A percentile compares a stretch with the other conserved stretches of the same genome.
Conservation (phyloP, 1,139 yeast species). For the Suhomyces choctaworum region DNA sequence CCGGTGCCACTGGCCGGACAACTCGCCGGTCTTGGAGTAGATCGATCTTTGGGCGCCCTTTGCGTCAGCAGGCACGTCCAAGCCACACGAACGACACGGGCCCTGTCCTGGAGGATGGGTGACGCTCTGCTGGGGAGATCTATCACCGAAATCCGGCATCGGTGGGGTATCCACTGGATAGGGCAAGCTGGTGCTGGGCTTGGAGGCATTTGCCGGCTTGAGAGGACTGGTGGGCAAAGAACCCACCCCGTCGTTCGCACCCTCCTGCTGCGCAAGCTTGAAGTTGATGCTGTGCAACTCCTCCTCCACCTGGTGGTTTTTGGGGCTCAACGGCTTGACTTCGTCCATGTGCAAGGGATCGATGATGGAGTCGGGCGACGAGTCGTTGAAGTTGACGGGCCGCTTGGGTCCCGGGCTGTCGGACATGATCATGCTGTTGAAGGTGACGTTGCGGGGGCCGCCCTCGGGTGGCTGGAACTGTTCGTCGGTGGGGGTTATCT, state of each 20-base stretch:
- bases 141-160: not conserved
- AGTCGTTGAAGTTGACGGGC: conserved; percentile 11
- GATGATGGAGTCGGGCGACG: conserved; percentile 9
- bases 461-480: not conserved
- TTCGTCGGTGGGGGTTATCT: conserved; percentile 1
- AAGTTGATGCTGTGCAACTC: conserved; percentile 33
- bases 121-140: conserved; percentile 2
- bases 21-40: conserved; percentile 77
- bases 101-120: conserved; percentile 64
- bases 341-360: conserved; percentile 9
- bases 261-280: conserved; percentile 10
- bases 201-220: not conserved
- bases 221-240: conserved; percentile 11
- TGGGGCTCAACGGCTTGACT: conserved; percentile 34
- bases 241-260: not conserved
- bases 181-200: conserved; percentile 3
- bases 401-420: conserved; percentile 7
- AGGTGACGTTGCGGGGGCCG: conserved; percentile 7
- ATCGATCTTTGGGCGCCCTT: conserved; percentile 46
- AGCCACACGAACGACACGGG: conserved; percentile 68
- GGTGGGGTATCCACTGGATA: conserved; percentile 10
- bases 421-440: conserved; percentile 5
- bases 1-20: conserved; percentile 95
- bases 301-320: conserved; percentile 32
- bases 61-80: conserved; percentile 49